These are phyloP conservation scores for Boletus barrowsii DNA, from an alignment of 768 basidiomycete genomes.

Conservation along the genomic window DNA sequence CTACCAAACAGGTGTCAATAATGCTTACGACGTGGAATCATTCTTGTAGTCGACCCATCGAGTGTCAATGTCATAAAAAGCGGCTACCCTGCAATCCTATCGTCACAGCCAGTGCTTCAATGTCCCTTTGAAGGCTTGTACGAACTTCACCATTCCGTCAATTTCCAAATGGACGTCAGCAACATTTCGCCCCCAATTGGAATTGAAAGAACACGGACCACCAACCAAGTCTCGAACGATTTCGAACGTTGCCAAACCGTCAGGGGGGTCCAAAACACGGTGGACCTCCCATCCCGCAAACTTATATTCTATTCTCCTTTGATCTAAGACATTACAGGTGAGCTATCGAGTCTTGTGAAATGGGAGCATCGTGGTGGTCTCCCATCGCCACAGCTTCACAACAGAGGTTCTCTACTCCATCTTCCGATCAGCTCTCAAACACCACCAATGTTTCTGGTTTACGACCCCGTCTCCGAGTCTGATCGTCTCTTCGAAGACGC, in stretches of 20 bases:
- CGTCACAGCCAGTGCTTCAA: no score
- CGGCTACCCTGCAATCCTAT: no score
- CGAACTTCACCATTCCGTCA: neutral
- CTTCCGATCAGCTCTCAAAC: no score
- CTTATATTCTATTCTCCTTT: neutral
- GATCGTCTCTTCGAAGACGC: conserved; percentile 12
- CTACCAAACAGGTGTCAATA: neutral
- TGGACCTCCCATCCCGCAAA: neutral
- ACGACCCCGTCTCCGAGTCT: no score
- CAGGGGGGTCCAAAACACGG: neutral
- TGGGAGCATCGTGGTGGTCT: neutral
- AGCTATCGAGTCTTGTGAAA: conserved; percentile 5
- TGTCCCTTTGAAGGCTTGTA: no score
- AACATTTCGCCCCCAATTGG: neutral
- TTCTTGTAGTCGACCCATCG: no score
- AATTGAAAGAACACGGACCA: no score
- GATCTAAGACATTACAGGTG: conserved; percentile 1
- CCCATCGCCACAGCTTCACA: neutral
- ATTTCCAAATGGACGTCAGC: conserved; percentile 6
- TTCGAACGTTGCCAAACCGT: conserved; percentile 8
- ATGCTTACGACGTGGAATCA: no score
- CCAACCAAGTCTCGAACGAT: neutral
- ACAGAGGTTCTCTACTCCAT: no score
- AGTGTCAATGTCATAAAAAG: no score
- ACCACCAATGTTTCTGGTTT: neutral